Conservation (phyloP, 176 grass and related monocot genomes). For the Musa schizocarpa region DNA sequence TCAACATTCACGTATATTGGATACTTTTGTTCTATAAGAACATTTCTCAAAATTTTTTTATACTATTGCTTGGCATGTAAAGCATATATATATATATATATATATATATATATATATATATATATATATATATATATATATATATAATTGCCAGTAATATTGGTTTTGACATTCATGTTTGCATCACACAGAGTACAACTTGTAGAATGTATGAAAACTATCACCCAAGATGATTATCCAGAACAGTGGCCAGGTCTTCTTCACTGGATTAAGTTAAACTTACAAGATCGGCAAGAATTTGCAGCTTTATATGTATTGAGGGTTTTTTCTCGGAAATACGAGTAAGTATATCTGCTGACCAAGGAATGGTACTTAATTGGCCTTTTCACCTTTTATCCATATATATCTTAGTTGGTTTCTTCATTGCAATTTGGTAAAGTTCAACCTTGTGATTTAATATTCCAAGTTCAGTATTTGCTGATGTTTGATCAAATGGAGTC, state of each 20-base stretch:
- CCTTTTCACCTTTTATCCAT: not conserved
- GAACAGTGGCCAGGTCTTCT: constrained; percentile 90
- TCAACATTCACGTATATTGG: not conserved
- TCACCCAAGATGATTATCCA: constrained; percentile 82
- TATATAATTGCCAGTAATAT: not conserved
- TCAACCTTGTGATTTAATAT: too few species aligned
- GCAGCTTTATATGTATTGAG: constrained; percentile 88
- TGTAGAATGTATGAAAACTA: constrained; percentile 95
- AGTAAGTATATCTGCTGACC: constrained; percentile 51
- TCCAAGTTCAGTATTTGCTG: too few species aligned
- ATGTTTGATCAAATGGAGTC: too few species aligned
- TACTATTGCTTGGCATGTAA: not conserved
- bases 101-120: not conserved
- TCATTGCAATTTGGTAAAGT: too few species aligned
- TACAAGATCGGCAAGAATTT: constrained; percentile 70
- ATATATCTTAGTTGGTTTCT: too few species aligned
- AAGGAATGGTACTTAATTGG: constrained; percentile 16
- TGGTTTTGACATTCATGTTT: not conserved
- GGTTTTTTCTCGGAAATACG: constrained; percentile 82
- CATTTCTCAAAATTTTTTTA: not conserved
- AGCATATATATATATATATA: not conserved
- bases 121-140: too few species aligned
- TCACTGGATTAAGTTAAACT: constrained; percentile 70
- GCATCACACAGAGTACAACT: constrained; percentile 49
- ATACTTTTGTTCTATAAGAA: not conserved